A percentile compares a stretch with the other conserved stretches of the same genome.
These are phyloP conservation scores for Rosa lucieae DNA, from an alignment of 306 rosid species.

Conservation along the genomic window DNA sequence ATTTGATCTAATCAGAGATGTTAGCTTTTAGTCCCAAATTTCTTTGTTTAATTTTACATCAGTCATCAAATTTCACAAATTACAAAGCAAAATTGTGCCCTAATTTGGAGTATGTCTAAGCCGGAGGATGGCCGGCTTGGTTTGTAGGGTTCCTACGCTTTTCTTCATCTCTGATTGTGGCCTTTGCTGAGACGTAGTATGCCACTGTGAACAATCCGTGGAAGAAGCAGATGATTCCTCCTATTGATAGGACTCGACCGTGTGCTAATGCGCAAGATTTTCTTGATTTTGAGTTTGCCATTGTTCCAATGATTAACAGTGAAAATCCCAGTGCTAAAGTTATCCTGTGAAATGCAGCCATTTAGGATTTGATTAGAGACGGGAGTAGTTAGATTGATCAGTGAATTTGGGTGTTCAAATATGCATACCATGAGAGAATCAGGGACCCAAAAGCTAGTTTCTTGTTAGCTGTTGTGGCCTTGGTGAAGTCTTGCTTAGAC, in stretches of 20 bases:
- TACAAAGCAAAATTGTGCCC: not conserved
- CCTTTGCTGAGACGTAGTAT: conserved; percentile 53
- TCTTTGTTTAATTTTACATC: not conserved
- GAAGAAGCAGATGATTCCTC: conserved; percentile 79
- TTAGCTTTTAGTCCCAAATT: not conserved
- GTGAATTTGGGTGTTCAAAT: not conserved
- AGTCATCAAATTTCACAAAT: not conserved
- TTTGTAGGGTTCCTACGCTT: not conserved
- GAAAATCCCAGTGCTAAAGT: conserved; percentile 46
- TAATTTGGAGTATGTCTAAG: not conserved
- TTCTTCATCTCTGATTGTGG: conserved; percentile 38
- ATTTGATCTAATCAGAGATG: not conserved
- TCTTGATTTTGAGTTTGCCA: conserved; percentile 64
- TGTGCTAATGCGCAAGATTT: conserved; percentile 58
- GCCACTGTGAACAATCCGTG: conserved; percentile 61
- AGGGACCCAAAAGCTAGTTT: conserved; percentile 52
- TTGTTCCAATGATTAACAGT: conserved; percentile 53
- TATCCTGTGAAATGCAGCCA: conserved; percentile 34
- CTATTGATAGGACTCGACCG: conserved; percentile 53
- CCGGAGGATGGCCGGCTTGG: not conserved
- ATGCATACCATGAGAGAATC: conserved; percentile 59
- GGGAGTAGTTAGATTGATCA: not conserved
- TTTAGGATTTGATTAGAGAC: not conserved
- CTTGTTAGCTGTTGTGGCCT: conserved; percentile 47
- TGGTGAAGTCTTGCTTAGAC: conserved; percentile 39